Evolutionary conservation across 768 basidiomycete genomes (phyloP), one percentile per base, ranked within the genome.

Genomic region (Collybia sordida): DNA sequence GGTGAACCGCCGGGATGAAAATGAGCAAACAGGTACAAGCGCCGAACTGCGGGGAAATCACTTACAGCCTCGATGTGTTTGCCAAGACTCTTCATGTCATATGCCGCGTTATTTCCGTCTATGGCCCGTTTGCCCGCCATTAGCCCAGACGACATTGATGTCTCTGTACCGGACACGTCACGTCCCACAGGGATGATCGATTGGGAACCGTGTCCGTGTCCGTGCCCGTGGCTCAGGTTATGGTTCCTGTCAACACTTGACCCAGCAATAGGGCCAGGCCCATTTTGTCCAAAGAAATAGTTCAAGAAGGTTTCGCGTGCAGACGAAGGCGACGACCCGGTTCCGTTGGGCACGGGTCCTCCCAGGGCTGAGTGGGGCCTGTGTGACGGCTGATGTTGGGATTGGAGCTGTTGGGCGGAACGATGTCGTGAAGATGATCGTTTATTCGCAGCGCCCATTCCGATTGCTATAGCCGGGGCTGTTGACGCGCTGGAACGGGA

Each of bases 81-180:
- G 37, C 95, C 93, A 45, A 98, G 75, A 63, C 93, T 97, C 78
- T 93, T 98, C 97, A 99, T 99, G 66, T 98, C 97, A 66, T 85
- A 98, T 41, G 90, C 94, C 48, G 94, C 89, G 59, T 79, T 88
- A 64, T 75, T 88, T 42, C 75, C 88, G 58, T 94, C 90, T 42
- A 90, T 64, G 9, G 75, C 73, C 44, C 80, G 72, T 69, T 83
- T 86, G 12, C 82, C 80, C 17, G 81, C 81, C 80, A 89, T 77
- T 22, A 90, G 63, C 3, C 88, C 88, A 12, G 79, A 70, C 25
- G 78, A 75, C 40, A 82, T 65, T 27, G 71, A 56, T 14, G 70
- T 62, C 43, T 87, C 85, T 7, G 69, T 64, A 2, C 74, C 80
- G 11, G 82, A 83, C 31, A 88, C 58, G 55, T 91, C 89, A 42